Evolutionary conservation across 768 basidiomycete genomes (phyloP).

Genomic region (Favolaschia claudopus): DNA sequence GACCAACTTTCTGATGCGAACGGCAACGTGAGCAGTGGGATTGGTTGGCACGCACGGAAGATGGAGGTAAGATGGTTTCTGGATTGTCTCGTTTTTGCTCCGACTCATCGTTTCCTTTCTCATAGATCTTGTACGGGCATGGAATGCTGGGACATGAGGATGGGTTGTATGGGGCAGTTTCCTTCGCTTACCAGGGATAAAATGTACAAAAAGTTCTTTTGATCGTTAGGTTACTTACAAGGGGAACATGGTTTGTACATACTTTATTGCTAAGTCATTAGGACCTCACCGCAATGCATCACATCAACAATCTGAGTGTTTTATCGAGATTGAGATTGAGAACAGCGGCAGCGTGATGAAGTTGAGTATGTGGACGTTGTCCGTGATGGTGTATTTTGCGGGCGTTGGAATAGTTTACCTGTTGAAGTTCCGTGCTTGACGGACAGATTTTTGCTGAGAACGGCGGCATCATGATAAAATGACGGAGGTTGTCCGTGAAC

Average conservation of each 20-base stretch:
- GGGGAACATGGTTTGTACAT: background rate
- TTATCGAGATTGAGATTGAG: too few relatives aligned
- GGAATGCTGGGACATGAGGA: slow-evolving; percentile 94
- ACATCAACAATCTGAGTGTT: too few relatives aligned
- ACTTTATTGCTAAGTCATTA: background rate
- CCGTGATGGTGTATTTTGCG: too few relatives aligned
- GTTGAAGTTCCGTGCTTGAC: too few relatives aligned
- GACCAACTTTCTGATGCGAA: slow-evolving; percentile 78
- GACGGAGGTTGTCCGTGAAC: too few relatives aligned
- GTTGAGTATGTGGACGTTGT: too few relatives aligned
- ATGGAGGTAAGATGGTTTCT: slow-evolving; percentile 79
- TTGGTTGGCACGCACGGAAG: slow-evolving; percentile 96
- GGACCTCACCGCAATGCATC: too few relatives aligned
- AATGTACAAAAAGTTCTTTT: background rate
- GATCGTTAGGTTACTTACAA: background rate
- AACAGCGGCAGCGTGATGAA: too few relatives aligned
- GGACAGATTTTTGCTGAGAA: too few relatives aligned
- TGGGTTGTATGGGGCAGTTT: slow-evolving; percentile 92
- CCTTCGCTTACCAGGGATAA: slow-evolving; percentile 93
- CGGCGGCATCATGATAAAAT: too few relatives aligned
- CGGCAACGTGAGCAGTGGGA: slow-evolving; percentile 88
- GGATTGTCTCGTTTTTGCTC: background rate
- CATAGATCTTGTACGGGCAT: slow-evolving; percentile 82
- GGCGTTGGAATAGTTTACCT: too few relatives aligned
- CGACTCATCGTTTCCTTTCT: slow-evolving; percentile 14